Percentiles rank a stretch among this genome's conserved stretches.
phyloP scores from a whole-genome alignment of 352 stramenopile genomes.

The Phytophthora parvispora region DNA sequence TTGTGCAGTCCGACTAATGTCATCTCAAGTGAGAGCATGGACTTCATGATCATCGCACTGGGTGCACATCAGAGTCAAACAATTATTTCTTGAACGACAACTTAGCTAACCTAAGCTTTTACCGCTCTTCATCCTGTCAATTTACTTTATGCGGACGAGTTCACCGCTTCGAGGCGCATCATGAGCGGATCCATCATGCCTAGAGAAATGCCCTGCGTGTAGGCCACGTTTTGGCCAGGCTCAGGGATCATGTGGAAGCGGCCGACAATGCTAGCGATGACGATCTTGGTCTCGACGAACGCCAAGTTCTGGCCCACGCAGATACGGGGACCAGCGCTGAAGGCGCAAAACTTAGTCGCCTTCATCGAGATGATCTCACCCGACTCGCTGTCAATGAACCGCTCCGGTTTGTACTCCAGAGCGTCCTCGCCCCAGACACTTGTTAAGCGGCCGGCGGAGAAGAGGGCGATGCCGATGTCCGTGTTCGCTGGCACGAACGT shows the following conservation, averaged over 20 bases:
- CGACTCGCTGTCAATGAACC: conserved; percentile 46
- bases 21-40: no score
- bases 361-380: conserved; percentile 38
- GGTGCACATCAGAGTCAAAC: no score
- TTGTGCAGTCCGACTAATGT: no score
- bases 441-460: conserved; percentile 47
- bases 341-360: conserved; percentile 59
- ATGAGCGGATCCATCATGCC: conserved; percentile 47
- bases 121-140: not conserved
- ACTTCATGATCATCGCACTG: no score
- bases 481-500: conserved; percentile 52
- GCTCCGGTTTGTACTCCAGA: conserved; percentile 54
- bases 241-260: conserved; percentile 53
- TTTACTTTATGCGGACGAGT: not conserved
- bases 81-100: conserved; percentile 15
- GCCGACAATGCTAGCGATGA: conserved; percentile 63
- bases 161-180: conserved; percentile 29
- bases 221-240: conserved; percentile 68
- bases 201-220: conserved; percentile 75
- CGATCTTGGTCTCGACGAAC: conserved; percentile 69
- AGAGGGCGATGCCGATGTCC: conserved; percentile 48
- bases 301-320: conserved; percentile 68
- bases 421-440: conserved; percentile 62
- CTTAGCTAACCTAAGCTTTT: not conserved
- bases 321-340: conserved; percentile 58